Percentiles rank a stretch among this genome's conserved stretches.
Evolutionary conservation across 495 filamentous ascomycete species (phyloP).

Genomic region (Letharia lupina): DNA sequence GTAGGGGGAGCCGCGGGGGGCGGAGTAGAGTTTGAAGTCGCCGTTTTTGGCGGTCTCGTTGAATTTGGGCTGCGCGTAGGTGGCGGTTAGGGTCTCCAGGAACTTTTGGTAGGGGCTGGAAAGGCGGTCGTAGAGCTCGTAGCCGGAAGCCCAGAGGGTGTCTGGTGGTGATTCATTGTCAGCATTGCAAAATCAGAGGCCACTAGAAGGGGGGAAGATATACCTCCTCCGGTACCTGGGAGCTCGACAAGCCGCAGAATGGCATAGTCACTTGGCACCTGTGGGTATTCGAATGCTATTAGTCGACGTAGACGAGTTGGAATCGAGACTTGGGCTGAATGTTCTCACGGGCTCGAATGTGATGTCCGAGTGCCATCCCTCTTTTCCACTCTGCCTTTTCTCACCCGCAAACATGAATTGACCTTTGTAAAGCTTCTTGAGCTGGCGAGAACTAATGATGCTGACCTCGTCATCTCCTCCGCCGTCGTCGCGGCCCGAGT

Average conservation of each 20-base stretch:
- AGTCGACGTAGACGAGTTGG: background rate
- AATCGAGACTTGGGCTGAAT: background rate
- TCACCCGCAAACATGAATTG: background rate
- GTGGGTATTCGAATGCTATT: constrained; percentile 20
- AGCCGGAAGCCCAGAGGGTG: constrained; percentile 57
- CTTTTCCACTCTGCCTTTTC: background rate
- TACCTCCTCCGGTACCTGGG: background rate
- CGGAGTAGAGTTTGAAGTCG: constrained; percentile 42
- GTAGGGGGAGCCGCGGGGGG: constrained; percentile 46
- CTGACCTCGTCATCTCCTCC: constrained; percentile 64
- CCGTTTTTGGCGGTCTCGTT: constrained; percentile 39
- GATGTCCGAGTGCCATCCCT: constrained; percentile 61
- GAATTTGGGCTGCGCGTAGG: constrained; percentile 48
- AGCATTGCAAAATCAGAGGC: background rate
- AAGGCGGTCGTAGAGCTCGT: constrained; percentile 60
- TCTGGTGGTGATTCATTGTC: constrained; percentile 43
- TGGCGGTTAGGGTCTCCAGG: constrained; percentile 51
- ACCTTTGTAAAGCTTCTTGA: constrained; percentile 32
- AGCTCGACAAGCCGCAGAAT: constrained; percentile 53
- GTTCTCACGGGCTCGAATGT: constrained; percentile 49
- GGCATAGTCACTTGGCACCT: constrained; percentile 60
- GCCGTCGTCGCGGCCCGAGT: constrained; percentile 50
- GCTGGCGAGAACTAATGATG: constrained; percentile 54
- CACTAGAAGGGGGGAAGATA: background rate
- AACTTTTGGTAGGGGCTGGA: constrained; percentile 48